These are phyloP conservation scores for Dorcoceras hygrometricum DNA, from an alignment of 257 asterid species.

Conservation along the genomic window DNA sequence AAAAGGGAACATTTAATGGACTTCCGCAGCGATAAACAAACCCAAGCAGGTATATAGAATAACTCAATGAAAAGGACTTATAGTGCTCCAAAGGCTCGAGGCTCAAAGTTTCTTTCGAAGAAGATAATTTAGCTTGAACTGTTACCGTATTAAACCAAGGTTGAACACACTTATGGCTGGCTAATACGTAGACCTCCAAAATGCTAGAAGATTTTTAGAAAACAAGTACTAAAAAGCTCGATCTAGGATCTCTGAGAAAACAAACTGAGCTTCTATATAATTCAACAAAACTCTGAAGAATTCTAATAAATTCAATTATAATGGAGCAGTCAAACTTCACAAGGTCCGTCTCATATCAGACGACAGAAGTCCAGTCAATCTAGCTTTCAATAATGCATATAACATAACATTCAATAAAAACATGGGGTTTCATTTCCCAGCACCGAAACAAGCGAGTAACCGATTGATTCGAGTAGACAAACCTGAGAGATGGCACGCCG, in stretches of 20 bases:
- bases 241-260: not conserved
- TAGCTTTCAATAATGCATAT: constrained; percentile 9
- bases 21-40: constrained; percentile 7
- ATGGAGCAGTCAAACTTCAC: not conserved
- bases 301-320: constrained; percentile 1
- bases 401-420: constrained; percentile 5
- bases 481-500: constrained; percentile 44
- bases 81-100: constrained; percentile 6
- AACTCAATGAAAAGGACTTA: not conserved
- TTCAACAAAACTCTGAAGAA: not conserved
- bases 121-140: not conserved
- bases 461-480: not conserved
- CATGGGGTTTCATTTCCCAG: constrained; percentile 22
- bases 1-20: not conserved
- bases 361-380: not conserved
- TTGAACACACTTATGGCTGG: constrained; percentile 7
- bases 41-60: constrained; percentile 1
- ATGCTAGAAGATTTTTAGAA: not conserved
- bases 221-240: not conserved
- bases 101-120: not conserved
- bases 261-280: not conserved
- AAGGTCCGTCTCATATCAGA: constrained; percentile 7
- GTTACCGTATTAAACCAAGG: constrained; percentile 10
- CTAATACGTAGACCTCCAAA: constrained; percentile 1
- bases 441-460: not conserved